Evolutionary conservation across 208 protist species (phyloP).

Genomic region (Trypanosoma avium): DNA sequence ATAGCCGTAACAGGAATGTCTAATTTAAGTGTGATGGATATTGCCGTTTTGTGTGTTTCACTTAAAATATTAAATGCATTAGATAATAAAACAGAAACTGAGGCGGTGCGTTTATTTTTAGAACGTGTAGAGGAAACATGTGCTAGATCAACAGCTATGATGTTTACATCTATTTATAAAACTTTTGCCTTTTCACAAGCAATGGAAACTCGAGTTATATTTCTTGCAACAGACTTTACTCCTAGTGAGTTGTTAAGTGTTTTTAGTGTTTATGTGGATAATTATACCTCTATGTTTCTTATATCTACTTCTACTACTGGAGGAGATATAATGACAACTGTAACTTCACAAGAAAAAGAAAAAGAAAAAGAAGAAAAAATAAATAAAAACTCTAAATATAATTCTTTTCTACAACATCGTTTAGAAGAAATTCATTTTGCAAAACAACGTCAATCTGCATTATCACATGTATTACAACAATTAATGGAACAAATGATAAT

Average conservation of each 20-base stretch:
- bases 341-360: background rate
- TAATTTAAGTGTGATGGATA: constrained; percentile 57
- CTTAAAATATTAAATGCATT: constrained; percentile 28
- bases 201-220: constrained; percentile 68
- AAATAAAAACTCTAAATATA: no score
- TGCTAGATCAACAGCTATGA: constrained; percentile 67
- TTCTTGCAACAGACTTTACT: constrained; percentile 80
- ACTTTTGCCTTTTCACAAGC: constrained; percentile 42
- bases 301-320: background rate
- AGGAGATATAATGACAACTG: background rate
- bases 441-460: constrained; percentile 38
- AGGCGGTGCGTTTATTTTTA: constrained; percentile 41
- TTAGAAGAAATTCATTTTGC: constrained; percentile 36
- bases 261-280: constrained; percentile 60
- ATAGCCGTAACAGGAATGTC: constrained; percentile 27
- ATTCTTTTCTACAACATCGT: background rate
- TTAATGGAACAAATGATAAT: constrained; percentile 61
- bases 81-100: constrained; percentile 24
- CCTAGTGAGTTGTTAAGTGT: constrained; percentile 74
- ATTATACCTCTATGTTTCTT: constrained; percentile 38
- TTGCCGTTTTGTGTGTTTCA: constrained; percentile 68
- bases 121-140: constrained; percentile 36
- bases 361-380: background rate
- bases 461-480: constrained; percentile 49
- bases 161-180: constrained; percentile 51